Evolutionary conservation across 495 filamentous ascomycete species (phyloP), one percentile per base, ranked within the genome.

Genomic region (Penicillium mononematosum): DNA sequence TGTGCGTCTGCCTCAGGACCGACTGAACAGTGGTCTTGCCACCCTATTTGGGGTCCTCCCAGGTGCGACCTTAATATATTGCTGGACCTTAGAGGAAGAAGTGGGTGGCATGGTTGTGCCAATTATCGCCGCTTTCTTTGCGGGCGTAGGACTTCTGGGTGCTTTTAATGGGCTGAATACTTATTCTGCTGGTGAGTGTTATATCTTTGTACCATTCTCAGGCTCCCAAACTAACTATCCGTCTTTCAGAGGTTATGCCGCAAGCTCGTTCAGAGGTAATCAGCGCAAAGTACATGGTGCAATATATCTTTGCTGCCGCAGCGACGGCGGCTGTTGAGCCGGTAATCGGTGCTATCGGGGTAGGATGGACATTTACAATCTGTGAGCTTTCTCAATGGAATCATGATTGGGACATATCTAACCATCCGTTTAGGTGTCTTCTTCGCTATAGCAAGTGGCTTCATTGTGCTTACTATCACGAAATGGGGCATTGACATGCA

Each of bases 101-200:
- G 74, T 79, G 4, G 87, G 88, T 3, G 88, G 86, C 1, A 82
- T 91, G 61, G 79, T 83, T 16, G 68, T 90, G 19, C 86, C 87
- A 0, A 84, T 90, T 17, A 78, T 91, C 10, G 77, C 78, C 64
- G 85, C 88, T 59, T 91, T 90, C 62, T 58, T 85, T 29, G 85
- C 87, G 27, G 87, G 86, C 4, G 74, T 88, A 1, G 87, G 84
- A 0, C 79, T 90, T 63, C 76, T 90, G 44, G 87, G 88, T 59
- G 82, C 80, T 60, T 92, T 90, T 67, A 87, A 88, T 57, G 77
- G 76, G 19, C 67, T 91, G 46, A 92, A 91, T 66, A 90, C 88
- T 1, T 90, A 92, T 72, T 85, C 85, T 55, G 77, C 89, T 39
- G 88, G 89, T 75, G 78, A 83, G 56, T 84, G 78, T 75, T 74